Conservation (phyloP, 768 basidiomycete species). For the Suillus plorans region DNA sequence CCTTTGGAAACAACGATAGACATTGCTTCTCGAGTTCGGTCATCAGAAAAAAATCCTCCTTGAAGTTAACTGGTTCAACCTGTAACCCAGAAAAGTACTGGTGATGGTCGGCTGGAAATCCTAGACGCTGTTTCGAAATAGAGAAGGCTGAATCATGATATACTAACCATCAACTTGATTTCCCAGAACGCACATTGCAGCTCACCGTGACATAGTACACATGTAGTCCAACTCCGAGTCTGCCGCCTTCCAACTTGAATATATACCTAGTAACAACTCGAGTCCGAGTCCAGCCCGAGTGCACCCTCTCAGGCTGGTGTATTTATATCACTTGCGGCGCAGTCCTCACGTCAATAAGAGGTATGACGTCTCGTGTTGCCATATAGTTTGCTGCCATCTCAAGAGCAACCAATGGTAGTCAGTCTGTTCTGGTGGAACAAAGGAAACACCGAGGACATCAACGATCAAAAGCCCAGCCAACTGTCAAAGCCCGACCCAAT, state of each 20-base stretch:
- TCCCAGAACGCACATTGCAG: neutral
- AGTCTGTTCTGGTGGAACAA: neutral
- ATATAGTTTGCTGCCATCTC: constrained; percentile 65
- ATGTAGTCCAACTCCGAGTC: constrained; percentile 68
- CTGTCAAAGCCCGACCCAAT: neutral
- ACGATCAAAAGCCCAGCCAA: neutral
- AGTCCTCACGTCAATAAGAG: constrained; percentile 57
- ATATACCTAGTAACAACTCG: constrained; percentile 44
- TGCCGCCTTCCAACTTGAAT: constrained; percentile 39
- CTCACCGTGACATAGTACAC: constrained; percentile 49
- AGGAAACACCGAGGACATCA: neutral
- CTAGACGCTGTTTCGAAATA: constrained; percentile 64
- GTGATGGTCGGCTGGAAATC: constrained; percentile 50
- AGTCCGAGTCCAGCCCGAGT: constrained; percentile 38
- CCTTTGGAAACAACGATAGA: constrained; percentile 56
- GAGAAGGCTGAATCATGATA: constrained; percentile 58
- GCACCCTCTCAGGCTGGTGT: constrained; percentile 42
- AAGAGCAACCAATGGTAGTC: constrained; percentile 44
- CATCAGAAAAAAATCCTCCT: constrained; percentile 57
- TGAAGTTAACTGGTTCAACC: constrained; percentile 44
- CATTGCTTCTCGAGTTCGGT: constrained; percentile 62
- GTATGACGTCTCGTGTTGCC: constrained; percentile 67
- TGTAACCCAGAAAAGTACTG: constrained; percentile 36
- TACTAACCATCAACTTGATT: neutral
- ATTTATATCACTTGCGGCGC: constrained; percentile 45